Percentiles rank a stretch among this genome's conserved stretches.
Evolutionary conservation across 768 basidiomycete genomes (phyloP).

Genomic region (Russula sp.): DNA sequence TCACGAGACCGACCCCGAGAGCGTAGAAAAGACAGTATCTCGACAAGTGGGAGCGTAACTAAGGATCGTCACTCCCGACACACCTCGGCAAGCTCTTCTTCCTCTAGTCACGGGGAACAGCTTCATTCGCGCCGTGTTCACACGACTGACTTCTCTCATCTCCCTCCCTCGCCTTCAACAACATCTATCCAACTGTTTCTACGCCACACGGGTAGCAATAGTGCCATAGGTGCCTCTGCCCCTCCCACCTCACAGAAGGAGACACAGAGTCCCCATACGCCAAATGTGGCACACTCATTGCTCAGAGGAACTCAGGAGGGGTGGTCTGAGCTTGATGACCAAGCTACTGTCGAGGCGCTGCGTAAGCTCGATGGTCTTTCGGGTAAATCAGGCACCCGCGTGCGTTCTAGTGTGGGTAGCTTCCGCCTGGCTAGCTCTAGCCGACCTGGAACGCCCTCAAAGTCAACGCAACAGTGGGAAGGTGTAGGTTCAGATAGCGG

Average conservation of each 20-base stretch:
- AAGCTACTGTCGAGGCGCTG: slow-evolving; percentile 85
- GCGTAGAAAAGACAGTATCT: slow-evolving; percentile 37
- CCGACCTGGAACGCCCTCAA: slow-evolving; percentile 67
- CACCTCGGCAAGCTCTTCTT: slow-evolving; percentile 64
- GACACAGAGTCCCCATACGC: slow-evolving; percentile 43
- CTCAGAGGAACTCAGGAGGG: slow-evolving; percentile 87
- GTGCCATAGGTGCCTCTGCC: slow-evolving; percentile 40
- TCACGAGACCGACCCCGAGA: slow-evolving; percentile 51
- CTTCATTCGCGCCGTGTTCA: slow-evolving; percentile 57
- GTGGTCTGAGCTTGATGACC: slow-evolving; percentile 84
- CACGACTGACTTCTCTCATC: slow-evolving; percentile 78
- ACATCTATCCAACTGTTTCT: slow-evolving; percentile 84
- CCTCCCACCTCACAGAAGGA: slow-evolving; percentile 43
- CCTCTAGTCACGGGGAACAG: slow-evolving; percentile 54
- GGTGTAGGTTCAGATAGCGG: slow-evolving; percentile 47
- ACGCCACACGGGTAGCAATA: slow-evolving; percentile 49
- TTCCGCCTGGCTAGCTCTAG: slow-evolving; percentile 53
- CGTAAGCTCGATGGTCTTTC: slow-evolving; percentile 89
- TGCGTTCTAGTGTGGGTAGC: slow-evolving; percentile 65
- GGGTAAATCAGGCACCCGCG: slow-evolving; percentile 63
- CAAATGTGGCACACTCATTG: slow-evolving; percentile 80
- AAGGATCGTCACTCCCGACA: slow-evolving; percentile 55
- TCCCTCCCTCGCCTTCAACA: slow-evolving; percentile 90
- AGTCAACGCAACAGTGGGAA: slow-evolving; percentile 69
- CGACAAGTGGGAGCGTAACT: slow-evolving; percentile 30